These are phyloP conservation scores for Leavenworthia alabamica DNA, from an alignment of 345 rosid species.

Conservation along the genomic window DNA sequence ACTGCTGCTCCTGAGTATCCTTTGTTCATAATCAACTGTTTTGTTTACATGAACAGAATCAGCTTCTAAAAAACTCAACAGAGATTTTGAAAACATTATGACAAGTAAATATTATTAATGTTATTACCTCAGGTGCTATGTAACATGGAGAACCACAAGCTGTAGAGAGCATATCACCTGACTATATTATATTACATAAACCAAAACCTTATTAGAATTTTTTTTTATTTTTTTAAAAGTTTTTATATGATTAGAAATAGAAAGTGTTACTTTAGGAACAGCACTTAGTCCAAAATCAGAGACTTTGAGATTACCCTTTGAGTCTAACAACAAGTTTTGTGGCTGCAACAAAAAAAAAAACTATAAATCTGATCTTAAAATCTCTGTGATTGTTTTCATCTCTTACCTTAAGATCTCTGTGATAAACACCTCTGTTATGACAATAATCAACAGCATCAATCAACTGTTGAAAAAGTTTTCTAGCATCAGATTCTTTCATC, in stretches of 20 bases:
- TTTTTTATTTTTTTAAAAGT: neutral
- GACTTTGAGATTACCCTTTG: slow-evolving; percentile 70
- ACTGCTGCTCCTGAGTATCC: slow-evolving; percentile 84
- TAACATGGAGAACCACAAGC: slow-evolving; percentile 94
- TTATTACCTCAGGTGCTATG: slow-evolving; percentile 87
- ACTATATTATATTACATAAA: slow-evolving; percentile 35
- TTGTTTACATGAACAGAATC: slow-evolving; percentile 28
- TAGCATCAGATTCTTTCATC: slow-evolving; percentile 62
- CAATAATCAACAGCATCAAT: slow-evolving; percentile 82
- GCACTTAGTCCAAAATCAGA: slow-evolving; percentile 88
- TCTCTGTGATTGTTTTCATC: neutral
- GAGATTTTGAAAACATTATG: neutral
- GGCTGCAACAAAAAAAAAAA: too few species aligned
- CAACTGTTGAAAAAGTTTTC: slow-evolving; percentile 74
- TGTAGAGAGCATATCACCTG: slow-evolving; percentile 73
- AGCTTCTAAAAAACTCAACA: slow-evolving; percentile 1
- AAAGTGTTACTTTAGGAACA: slow-evolving; percentile 45
- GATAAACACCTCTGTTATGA: slow-evolving; percentile 80
- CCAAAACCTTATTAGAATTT: neutral
- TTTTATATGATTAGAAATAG: slow-evolving; percentile 1
- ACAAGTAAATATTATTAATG: neutral
- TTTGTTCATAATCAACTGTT: slow-evolving; percentile 64
- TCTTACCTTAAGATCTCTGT: slow-evolving; percentile 80
- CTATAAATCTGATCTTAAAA: too few species aligned
- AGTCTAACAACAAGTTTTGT: slow-evolving; percentile 71